Evolutionary conservation across 2,329 filamentous ascomycete genomes (phyloP).

Genomic region (Hansfordia pulvinata): DNA sequence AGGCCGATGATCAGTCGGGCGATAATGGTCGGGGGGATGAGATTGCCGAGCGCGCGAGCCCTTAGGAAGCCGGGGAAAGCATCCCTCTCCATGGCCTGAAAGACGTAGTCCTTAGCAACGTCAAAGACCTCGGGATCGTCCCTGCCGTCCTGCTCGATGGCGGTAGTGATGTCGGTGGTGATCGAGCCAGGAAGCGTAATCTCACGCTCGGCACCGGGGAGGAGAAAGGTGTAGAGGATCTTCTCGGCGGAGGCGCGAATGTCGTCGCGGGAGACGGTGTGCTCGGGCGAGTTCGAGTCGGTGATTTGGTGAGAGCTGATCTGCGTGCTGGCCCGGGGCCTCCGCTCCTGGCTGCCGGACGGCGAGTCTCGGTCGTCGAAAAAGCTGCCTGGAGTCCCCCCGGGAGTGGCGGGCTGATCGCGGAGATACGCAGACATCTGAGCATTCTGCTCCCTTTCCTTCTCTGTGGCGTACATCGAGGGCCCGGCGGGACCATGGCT

Average conservation of each 20-base stretch:
- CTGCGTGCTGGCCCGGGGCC: constrained; percentile 34
- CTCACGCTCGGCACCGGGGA: constrained; percentile 91
- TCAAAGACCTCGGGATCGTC: constrained; percentile 98
- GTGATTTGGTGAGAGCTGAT: constrained; percentile 49
- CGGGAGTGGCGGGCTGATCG: constrained; percentile 42
- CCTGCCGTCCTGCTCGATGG: constrained; percentile 81
- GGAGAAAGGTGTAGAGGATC: constrained; percentile 94
- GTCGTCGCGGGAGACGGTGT: constrained; percentile 77
- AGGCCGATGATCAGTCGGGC: constrained; percentile 76
- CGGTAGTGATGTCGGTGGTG: constrained; percentile 68
- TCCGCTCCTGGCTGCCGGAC: constrained; percentile 32
- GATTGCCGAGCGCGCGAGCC: constrained; percentile 88
- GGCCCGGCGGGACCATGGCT: constrained; percentile 43
- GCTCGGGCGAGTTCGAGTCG: constrained; percentile 70
- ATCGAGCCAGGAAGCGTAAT: constrained; percentile 86
- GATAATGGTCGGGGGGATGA: constrained; percentile 83
- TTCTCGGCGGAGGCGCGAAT: constrained; percentile 91
- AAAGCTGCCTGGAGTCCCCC: constrained; percentile 24
- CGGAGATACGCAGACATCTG: constrained; percentile 85
- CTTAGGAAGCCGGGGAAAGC: constrained; percentile 95
- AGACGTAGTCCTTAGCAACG: constrained; percentile 95
- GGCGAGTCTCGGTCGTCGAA: constrained; percentile 41
- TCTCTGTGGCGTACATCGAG: constrained; percentile 50
- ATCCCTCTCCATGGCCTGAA: constrained; percentile 98
- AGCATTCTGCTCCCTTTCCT: constrained; percentile 70